These are phyloP conservation scores for Thalassiosira sp. DNA, from an alignment of 352 stramenopile genomes.

Conservation along the genomic window DNA sequence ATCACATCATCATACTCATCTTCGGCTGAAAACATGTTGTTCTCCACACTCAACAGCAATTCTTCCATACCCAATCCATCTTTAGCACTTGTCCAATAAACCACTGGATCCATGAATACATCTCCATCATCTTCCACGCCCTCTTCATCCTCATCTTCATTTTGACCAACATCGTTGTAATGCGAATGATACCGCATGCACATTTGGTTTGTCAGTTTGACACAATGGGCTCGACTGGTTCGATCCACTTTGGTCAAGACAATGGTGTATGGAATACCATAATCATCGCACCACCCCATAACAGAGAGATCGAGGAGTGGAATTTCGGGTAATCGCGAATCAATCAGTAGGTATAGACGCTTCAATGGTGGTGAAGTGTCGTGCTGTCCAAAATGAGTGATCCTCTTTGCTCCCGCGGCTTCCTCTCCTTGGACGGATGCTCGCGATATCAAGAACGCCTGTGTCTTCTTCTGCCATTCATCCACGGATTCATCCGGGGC, in stretches of 20 bases:
- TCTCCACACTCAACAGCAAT: constrained; percentile 45
- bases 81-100: constrained; percentile 57
- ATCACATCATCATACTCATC: constrained; percentile 24
- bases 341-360: constrained; percentile 70
- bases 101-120: constrained; percentile 52
- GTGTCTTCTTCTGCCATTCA: constrained; percentile 72
- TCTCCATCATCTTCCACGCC: constrained; percentile 17
- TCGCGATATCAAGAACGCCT: constrained; percentile 65
- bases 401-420: not conserved
- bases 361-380: constrained; percentile 39
- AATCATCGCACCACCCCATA: constrained; percentile 76
- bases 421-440: not conserved
- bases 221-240: constrained; percentile 44
- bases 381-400: not conserved
- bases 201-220: constrained; percentile 74
- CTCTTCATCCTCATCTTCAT: constrained; percentile 14
- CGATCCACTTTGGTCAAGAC: constrained; percentile 80
- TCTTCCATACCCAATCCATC: constrained; percentile 54
- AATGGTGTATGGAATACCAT: constrained; percentile 66
- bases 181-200: constrained; percentile 72
- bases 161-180: constrained; percentile 33
- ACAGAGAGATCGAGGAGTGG: constrained; percentile 64
- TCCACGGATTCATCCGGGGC: constrained; percentile 63
- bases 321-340: constrained; percentile 50
- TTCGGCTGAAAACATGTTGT: constrained; percentile 23